A percentile compares a stretch with the other conserved stretches of the same genome.
Evolutionary conservation across 768 basidiomycete species (phyloP).

Genomic region (Suillus bovinus): DNA sequence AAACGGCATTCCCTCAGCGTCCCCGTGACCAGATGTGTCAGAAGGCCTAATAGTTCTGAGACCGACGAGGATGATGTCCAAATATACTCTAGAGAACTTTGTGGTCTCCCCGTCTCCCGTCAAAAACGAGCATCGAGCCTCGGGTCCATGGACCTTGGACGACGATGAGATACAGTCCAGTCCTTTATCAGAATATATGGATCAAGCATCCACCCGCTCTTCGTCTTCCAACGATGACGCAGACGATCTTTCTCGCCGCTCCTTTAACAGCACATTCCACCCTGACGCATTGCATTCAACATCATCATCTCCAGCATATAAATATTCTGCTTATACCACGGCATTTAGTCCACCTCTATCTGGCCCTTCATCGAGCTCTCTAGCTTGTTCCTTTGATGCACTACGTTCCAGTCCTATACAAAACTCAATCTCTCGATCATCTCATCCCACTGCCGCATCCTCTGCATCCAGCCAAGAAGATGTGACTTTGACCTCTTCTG

Average conservation of each 20-base stretch:
- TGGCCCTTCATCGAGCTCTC: slow-evolving; percentile 21
- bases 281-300: slow-evolving; percentile 20
- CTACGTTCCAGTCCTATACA: slow-evolving; percentile 9
- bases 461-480: slow-evolving; percentile 6
- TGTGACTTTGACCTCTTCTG: slow-evolving; percentile 22
- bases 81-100: slow-evolving; percentile 41
- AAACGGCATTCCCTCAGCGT: slow-evolving; percentile 37
- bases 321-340: slow-evolving; percentile 27
- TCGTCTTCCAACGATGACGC: slow-evolving; percentile 8
- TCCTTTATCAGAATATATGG: slow-evolving; percentile 14
- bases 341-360: slow-evolving; percentile 22
- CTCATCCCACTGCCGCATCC: slow-evolving; percentile 18
- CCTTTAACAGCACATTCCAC: slow-evolving; percentile 1
- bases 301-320: slow-evolving; percentile 27
- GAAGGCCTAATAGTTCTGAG: slow-evolving; percentile 30
- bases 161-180: slow-evolving; percentile 20
- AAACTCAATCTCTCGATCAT: slow-evolving; percentile 13
- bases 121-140: slow-evolving; percentile 48
- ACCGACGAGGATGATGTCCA: slow-evolving; percentile 56
- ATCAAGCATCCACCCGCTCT: slow-evolving; percentile 20
- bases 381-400: slow-evolving; percentile 12
- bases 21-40: slow-evolving; percentile 14
- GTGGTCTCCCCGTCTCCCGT: slow-evolving; percentile 35
- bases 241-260: background rate
- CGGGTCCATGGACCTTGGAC: slow-evolving; percentile 44